Evolutionary conservation across 495 filamentous ascomycete genomes (phyloP), one percentile per base, ranked within the genome.

Genomic region (Tuber magnatum): DNA sequence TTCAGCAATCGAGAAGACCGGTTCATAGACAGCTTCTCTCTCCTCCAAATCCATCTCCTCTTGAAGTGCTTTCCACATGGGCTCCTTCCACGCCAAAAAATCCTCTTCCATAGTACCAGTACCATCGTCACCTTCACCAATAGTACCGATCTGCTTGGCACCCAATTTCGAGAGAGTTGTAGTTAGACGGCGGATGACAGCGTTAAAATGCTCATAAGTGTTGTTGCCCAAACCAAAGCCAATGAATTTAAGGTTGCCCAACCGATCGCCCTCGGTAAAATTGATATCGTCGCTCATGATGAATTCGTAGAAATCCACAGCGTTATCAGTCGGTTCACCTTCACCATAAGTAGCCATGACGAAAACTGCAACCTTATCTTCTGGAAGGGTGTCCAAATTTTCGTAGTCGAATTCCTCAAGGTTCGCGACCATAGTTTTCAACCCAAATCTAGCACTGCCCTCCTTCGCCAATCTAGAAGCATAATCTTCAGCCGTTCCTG

Each of bases 61-160:
- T 10, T 90, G 86, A 61, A 98, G 85, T 73, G 91, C 93, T 76
- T 86, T 85, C 95, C 95, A 99, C 96, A 99, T 99, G 71, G 94
- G 94, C 81, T 99, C 95, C 84, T 99, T 99, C 95, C 95, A 99
- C 76, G 95, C 92, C 82, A 99, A 86, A 84, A 97, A 99, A 81
- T 99, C 95, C 86, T 99, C 95, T 85, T 99, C 95, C 95, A 99
- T 99, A 72, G 95, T 99, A 74, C 95, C 95, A 71, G 95, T 94
- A 76, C 95, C 95, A 83, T 99, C 95, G 80, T 99, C 95, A 81
- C 95, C 95, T 86, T 98, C 95, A 82, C 95, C 95, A 43, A 94
- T 93, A 61, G 89, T 86, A 16, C 94, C 93, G 78, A 99, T 93
- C 74, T 93, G 88, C 72, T 88, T 87, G 32, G 92, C 95, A 75